Evolutionary conservation across 768 basidiomycete species (phyloP).

Genomic region (Amanita pseudoporphyria): DNA sequence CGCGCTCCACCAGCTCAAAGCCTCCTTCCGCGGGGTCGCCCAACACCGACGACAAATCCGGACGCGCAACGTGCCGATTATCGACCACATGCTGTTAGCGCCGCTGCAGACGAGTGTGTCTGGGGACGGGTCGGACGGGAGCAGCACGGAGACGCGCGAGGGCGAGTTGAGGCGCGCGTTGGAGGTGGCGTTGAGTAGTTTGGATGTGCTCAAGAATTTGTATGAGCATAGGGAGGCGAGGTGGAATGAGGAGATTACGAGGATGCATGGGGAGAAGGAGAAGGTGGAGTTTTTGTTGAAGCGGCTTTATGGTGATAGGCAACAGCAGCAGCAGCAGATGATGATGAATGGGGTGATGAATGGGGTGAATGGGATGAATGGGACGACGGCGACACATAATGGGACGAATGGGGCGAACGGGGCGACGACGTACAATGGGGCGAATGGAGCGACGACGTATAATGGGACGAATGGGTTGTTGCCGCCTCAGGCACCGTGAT

Average conservation of each 20-base stretch:
- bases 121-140: constrained; percentile 49
- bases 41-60: constrained; percentile 40
- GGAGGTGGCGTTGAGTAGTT: constrained; percentile 57
- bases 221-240: constrained; percentile 62
- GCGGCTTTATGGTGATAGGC: constrained; percentile 45
- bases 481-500: neutral
- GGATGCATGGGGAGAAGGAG: constrained; percentile 58
- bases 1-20: constrained; percentile 42
- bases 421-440: too few species aligned
- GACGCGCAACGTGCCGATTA: constrained; percentile 31
- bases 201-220: constrained; percentile 50
- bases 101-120: constrained; percentile 29
- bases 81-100: constrained; percentile 45
- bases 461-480: constrained; percentile 1
- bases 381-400: too few species aligned
- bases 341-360: too few species aligned
- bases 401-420: too few species aligned
- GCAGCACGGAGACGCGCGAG: constrained; percentile 42
- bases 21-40: constrained; percentile 52
- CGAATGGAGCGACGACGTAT: too few species aligned
- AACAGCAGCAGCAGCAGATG: too few species aligned
- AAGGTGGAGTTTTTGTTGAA: constrained; percentile 53
- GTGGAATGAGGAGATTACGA: constrained; percentile 62
- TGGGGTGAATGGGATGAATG: neutral
- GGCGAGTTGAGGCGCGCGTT: constrained; percentile 61